Base-by-base conservation (phyloP, 148 eudicot genomes). In the Hydrangea macrophylla region DNA sequence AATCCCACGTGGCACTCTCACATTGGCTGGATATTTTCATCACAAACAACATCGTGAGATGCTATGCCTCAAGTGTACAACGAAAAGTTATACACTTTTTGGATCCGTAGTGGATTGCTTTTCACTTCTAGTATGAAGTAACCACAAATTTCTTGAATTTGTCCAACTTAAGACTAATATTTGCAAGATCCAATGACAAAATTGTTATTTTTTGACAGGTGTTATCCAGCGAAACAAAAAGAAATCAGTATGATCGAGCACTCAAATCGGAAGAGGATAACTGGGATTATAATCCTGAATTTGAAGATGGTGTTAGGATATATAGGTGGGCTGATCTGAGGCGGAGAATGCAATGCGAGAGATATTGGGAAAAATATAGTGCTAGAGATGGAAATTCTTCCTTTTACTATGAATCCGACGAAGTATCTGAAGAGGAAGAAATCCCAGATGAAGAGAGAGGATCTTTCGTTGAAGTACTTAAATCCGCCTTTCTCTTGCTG, bases 401-500 rank as follows among this genome's bases (percentile, higher is more conserved):
- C 7, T 81, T 44, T 62, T 63, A 72, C 62, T 39, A 58, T 44
- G 79, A 82, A 58, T 39, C 58, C 4, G 79, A 73, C 4, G 85
- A 79, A 55, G 78, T 70, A 24, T 28, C 69, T 30, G 70, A 77
- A 50, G n/a, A n/a, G n/a, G 71, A 65, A 28, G 69, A 64, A 22
- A 68, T 7, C 31, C 11, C 45, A 50, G 79, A 31, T 61, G 79
- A 71, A 61, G 82, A 75, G 27, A 75, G 90, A 73, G 81, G 79
- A 45, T 69, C 94, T 23, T 80, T 88, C 62, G 25, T 75, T 23
- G 86, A 84, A 72, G 85, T 86, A 22, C 83, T 88, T 57, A 76
- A 56, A 64, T 83, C 86, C 10, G 79, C 85, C 55, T 74, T 88
- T 60, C 73, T 85, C 64, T 81, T 85, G 5, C 35, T 88, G 22